Evolutionary conservation across 345 rosid genomes (phyloP), one percentile per base, ranked within the genome.

Genomic region (Euphorbia tirucalli): DNA sequence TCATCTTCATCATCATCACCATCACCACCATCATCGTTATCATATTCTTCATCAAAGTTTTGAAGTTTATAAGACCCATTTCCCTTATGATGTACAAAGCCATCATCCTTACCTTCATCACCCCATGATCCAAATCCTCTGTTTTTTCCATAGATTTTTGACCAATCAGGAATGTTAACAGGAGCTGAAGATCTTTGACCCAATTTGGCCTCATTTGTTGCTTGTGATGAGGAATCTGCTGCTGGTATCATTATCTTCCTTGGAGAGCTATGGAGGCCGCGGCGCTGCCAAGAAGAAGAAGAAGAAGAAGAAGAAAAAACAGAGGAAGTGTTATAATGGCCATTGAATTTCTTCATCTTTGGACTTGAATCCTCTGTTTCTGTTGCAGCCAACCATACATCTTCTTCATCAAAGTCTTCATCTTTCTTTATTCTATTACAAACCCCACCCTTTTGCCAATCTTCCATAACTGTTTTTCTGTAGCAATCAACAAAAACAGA

Each of bases 151-250:
- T 95, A 92, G 72, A 90, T 83, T 84, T 90, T 89, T 25, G 99
- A 87, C 98, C 98, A 95, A 54, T 92, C 99, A 55, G 98, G 99
- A 43, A 92, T 87, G 74, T 86, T 85, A 66, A 95, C 74, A 30
- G 98, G 98, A 66, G 90, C 90, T 19, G 99, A 90, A 55, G 94
- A 87, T 69, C 80, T 92, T 52, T 74, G 86, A 61, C 44, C 79
- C 48, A 44, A 71, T 55, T 69, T 68, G 58, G 70, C 72, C 70
- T 79, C 88, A 73, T 54, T 70, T 61, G 70, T 27, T 62, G 78
- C 28, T 67, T 78, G 11, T 58, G 68, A 18, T 16, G 27, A 8
- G 31, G 66, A 24, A 4, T 68, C 4, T 32, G 54, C 64, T 61
- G 76, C 78, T 13, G 69, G 80, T 11, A 86, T 78, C 77, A 48